Percentiles rank a stretch among this genome's conserved stretches.
These are phyloP conservation scores for Penicillium polonicum DNA, from an alignment of 2,329 filamentous ascomycete genomes.

Conservation along the genomic window DNA sequence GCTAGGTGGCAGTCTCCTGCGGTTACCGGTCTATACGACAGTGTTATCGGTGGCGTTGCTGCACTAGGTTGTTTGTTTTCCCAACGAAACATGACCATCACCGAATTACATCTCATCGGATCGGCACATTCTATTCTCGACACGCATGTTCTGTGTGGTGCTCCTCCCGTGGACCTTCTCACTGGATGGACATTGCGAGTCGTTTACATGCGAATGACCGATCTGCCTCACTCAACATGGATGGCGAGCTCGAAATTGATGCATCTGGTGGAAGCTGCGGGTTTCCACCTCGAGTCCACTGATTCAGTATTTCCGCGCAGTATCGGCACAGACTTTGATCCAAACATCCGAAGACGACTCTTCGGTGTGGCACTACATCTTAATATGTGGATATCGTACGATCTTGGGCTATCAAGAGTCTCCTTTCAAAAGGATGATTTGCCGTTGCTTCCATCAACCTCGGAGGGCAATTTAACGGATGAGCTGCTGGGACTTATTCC, in stretches of 20 bases:
- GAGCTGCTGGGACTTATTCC: slow-evolving; percentile 54
- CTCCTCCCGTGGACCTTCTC: slow-evolving; percentile 29
- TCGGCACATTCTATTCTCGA: slow-evolving; percentile 48
- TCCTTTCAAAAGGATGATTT: slow-evolving; percentile 42
- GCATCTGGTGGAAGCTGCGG: slow-evolving; percentile 55
- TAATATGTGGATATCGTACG: slow-evolving; percentile 59
- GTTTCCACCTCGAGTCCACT: slow-evolving; percentile 24
- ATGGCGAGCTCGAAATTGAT: slow-evolving; percentile 32
- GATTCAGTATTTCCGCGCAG: slow-evolving; percentile 16
- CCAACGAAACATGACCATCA: slow-evolving; percentile 38
- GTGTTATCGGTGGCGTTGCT: slow-evolving; percentile 53
- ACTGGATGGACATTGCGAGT: slow-evolving; percentile 52
- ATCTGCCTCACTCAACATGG: slow-evolving; percentile 50
- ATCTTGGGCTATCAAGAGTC: slow-evolving; percentile 56
- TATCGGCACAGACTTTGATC: slow-evolving; percentile 14
- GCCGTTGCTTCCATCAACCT: slow-evolving; percentile 35
- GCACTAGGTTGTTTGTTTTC: slow-evolving; percentile 55
- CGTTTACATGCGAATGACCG: slow-evolving; percentile 53
- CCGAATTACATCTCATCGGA: slow-evolving; percentile 50
- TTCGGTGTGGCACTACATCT: slow-evolving; percentile 55
- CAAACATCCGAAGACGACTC: slow-evolving; percentile 43
- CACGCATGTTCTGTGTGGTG: slow-evolving; percentile 15
- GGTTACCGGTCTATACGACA: slow-evolving; percentile 41
- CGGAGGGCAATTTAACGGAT: slow-evolving; percentile 48
- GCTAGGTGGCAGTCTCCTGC: slow-evolving; percentile 24